Percentiles rank a stretch among this genome's conserved stretches.
These are phyloP conservation scores for Fistulina hepatica DNA, from an alignment of 1,284 basidiomycete genomes.

Conservation along the genomic window DNA sequence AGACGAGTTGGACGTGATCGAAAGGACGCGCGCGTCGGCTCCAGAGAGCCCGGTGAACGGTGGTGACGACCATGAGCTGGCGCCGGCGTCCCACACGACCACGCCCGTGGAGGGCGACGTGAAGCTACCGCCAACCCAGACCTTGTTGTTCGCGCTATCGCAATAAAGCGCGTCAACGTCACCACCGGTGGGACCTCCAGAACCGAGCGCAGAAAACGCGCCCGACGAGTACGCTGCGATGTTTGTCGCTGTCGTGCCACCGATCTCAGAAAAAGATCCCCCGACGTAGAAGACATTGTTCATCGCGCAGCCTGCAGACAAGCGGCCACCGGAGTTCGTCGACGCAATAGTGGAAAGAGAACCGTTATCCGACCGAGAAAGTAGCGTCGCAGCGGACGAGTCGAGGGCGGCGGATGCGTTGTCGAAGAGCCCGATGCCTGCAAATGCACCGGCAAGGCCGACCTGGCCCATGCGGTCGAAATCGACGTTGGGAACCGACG, in stretches of 20 bases:
- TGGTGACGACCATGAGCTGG: constrained; percentile 61
- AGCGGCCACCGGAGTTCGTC: constrained; percentile 60
- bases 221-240: constrained; percentile 63
- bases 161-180: constrained; percentile 78
- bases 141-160: constrained; percentile 54
- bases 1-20: constrained; percentile 69
- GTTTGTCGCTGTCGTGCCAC: constrained; percentile 46
- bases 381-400: constrained; percentile 54
- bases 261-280: constrained; percentile 66
- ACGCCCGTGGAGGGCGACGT: constrained; percentile 61
- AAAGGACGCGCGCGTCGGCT: constrained; percentile 53
- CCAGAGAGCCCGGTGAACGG: constrained; percentile 81
- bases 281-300: constrained; percentile 60
- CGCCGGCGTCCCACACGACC: constrained; percentile 65
- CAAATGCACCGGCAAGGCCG: constrained; percentile 77
- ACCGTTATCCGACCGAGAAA: constrained; percentile 51
- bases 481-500: constrained; percentile 72
- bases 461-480: constrained; percentile 87
- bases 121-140: constrained; percentile 87
- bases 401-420: constrained; percentile 52
- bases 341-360: constrained; percentile 53
- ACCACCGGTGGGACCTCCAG: constrained; percentile 56
- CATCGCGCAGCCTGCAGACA: constrained; percentile 55
- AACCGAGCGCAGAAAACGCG: constrained; percentile 50
- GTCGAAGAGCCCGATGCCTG: constrained; percentile 70